Percentiles rank a stretch among this genome's conserved stretches.
Conservation (phyloP, 2,329 filamentous ascomycete genomes). For the Huntiella omanensis region DNA sequence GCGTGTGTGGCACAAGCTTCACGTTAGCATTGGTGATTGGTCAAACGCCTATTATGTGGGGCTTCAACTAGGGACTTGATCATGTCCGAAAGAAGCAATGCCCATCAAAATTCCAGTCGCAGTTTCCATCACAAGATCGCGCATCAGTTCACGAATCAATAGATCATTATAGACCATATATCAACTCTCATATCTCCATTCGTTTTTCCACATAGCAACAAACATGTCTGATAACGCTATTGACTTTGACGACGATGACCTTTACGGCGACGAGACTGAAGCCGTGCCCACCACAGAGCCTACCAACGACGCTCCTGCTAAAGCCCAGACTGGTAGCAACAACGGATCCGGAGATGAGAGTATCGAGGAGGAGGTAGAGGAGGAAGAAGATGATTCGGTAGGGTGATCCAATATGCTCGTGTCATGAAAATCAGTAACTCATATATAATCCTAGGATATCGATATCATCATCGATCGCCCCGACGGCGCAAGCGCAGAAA, state of each 20-base stretch:
- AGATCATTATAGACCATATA: background rate
- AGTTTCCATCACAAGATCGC: background rate
- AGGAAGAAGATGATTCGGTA: constrained; percentile 28
- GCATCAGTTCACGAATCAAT: background rate
- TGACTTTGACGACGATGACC: constrained; percentile 51
- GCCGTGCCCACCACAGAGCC: constrained; percentile 20
- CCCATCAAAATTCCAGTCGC: too few relatives aligned
- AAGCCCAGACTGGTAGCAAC: background rate
- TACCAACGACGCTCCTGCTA: constrained; percentile 15
- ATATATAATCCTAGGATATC: constrained; percentile 31
- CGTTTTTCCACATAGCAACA: background rate
- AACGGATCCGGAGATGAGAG: constrained; percentile 17
- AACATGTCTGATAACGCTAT: constrained; percentile 20
- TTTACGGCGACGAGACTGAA: constrained; percentile 36
- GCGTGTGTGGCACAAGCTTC: too few relatives aligned
- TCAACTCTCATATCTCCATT: background rate
- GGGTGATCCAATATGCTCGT: background rate
- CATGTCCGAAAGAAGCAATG: too few relatives aligned
- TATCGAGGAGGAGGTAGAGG: constrained; percentile 45
- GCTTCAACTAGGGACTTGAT: too few relatives aligned
- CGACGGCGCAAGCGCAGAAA: constrained; percentile 41
- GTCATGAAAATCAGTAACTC: constrained; percentile 1
- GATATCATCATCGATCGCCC: constrained; percentile 51
- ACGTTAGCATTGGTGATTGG: too few relatives aligned
- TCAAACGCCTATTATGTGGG: too few relatives aligned